These are phyloP conservation scores for Myochromella boudieri DNA, from an alignment of 768 basidiomycete species.

Conservation along the genomic window DNA sequence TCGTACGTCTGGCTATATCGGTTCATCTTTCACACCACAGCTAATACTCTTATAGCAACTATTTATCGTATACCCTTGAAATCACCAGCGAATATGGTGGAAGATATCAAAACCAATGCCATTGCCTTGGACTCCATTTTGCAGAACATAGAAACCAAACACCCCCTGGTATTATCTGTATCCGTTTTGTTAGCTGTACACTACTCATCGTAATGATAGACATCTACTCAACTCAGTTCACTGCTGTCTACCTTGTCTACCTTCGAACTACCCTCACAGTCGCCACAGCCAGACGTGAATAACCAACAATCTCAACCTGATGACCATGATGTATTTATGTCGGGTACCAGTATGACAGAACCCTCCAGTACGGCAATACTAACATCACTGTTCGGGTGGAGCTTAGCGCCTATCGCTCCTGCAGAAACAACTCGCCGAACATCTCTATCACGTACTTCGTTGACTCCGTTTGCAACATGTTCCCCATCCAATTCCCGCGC, in stretches of 20 bases:
- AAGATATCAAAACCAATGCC: conserved; percentile 59
- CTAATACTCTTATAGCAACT: conserved; percentile 39
- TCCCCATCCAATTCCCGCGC: conserved; percentile 35
- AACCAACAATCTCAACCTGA: neutral
- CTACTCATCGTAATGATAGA: conserved; percentile 36
- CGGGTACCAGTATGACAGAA: conserved; percentile 14
- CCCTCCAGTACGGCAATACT: conserved; percentile 44
- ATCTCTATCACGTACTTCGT: conserved; percentile 32
- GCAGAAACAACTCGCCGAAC: conserved; percentile 28
- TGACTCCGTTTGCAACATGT: conserved; percentile 35
- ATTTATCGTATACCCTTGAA: conserved; percentile 77
- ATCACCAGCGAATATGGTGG: conserved; percentile 61
- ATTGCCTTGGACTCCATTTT: conserved; percentile 50
- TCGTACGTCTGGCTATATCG: conserved; percentile 41
- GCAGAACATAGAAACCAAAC: conserved; percentile 57
- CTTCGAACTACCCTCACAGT: conserved; percentile 19
- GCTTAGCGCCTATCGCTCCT: conserved; percentile 33
- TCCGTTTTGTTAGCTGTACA: conserved; percentile 1
- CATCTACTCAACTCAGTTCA: conserved; percentile 53
- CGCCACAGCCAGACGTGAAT: neutral
- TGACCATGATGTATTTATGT: conserved; percentile 17
- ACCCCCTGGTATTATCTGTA: conserved; percentile 62
- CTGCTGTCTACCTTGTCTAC: conserved; percentile 47
- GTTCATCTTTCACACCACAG: neutral
- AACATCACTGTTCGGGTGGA: conserved; percentile 52